phyloP scores from a whole-genome alignment of 306 rosid species.

The Rosa rugosa region DNA sequence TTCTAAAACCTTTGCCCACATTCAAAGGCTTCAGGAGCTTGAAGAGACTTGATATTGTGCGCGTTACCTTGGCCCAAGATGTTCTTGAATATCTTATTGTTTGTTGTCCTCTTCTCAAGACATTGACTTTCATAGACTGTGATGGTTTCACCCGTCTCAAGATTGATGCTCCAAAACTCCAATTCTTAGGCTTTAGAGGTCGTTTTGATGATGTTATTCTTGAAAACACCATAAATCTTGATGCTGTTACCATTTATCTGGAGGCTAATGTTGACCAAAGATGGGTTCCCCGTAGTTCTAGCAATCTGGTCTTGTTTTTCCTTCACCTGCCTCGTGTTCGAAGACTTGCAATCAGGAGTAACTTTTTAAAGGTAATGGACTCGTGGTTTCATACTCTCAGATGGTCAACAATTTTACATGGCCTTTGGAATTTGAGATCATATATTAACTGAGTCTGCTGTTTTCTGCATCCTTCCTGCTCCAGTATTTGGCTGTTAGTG shows the following conservation, averaged over 20 bases:
- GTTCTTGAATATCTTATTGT: conserved; percentile 44
- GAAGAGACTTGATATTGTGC: conserved; percentile 57
- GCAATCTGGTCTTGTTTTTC: conserved; percentile 48
- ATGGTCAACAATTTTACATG: background rate
- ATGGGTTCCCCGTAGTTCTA: conserved; percentile 27
- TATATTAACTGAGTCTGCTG: too few relatives aligned
- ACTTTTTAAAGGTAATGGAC: conserved; percentile 49
- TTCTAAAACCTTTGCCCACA: conserved; percentile 45
- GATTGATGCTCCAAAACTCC: conserved; percentile 45
- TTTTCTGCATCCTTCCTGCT: conserved; percentile 20
- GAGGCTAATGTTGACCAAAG: conserved; percentile 32
- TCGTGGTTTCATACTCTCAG: background rate
- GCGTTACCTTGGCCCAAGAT: conserved; percentile 48
- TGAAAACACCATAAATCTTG: conserved; percentile 41
- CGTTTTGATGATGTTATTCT: conserved; percentile 44
- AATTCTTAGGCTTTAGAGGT: conserved; percentile 51
- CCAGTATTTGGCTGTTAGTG: conserved; percentile 53
- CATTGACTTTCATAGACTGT: conserved; percentile 46
- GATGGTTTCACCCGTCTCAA: conserved; percentile 50
- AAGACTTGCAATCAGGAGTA: conserved; percentile 47
- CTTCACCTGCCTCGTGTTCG: conserved; percentile 37
- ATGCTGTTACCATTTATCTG: conserved; percentile 33
- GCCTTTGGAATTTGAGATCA: background rate
- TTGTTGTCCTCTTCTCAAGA: conserved; percentile 46
- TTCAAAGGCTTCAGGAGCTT: conserved; percentile 48